Evolutionary conservation across 1,284 basidiomycete species (phyloP).

Genomic region (Rhodofomes roseus): DNA sequence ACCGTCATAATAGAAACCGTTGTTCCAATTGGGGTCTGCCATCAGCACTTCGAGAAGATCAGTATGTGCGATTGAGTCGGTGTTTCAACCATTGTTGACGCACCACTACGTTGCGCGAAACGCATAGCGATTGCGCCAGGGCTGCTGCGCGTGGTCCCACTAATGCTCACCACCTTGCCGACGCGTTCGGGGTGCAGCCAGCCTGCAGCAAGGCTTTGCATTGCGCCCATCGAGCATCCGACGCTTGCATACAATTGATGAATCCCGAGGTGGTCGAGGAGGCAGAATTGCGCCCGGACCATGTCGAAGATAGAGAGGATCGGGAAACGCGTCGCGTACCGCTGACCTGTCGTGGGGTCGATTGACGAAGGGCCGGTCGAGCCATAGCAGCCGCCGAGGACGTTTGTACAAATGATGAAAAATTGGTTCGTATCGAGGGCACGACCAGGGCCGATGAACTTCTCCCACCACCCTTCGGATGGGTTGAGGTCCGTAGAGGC

Average conservation of each 20-base stretch:
- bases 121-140: conserved; percentile 94
- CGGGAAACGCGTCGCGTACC: conserved; percentile 91
- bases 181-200: conserved; percentile 92
- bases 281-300: conserved; percentile 87
- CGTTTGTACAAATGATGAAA: conserved; percentile 96
- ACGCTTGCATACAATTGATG: conserved; percentile 88
- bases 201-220: conserved; percentile 95
- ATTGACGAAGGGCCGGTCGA: conserved; percentile 90
- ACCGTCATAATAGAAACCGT: conserved; percentile 96
- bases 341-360: conserved; percentile 62
- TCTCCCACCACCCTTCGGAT: conserved; percentile 95
- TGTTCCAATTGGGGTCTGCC: conserved; percentile 99
- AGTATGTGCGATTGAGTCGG: conserved; percentile 6
- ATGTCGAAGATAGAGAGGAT: conserved; percentile 95
- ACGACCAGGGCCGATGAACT: conserved; percentile 94
- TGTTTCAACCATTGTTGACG: conserved; percentile 24
- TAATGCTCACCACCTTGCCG: conserved; percentile 88
- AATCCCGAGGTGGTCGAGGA: conserved; percentile 87
- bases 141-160: conserved; percentile 88
- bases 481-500: conserved; percentile 81
- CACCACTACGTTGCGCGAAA: conserved; percentile 92
- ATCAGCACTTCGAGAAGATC: conserved; percentile 72
- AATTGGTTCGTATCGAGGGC: conserved; percentile 91
- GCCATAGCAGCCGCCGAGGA: conserved; percentile 96
- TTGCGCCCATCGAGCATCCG: conserved; percentile 94